Conservation (phyloP, 2,329 filamentous ascomycete species). For the Aspergillus pseudoglaucus region DNA sequence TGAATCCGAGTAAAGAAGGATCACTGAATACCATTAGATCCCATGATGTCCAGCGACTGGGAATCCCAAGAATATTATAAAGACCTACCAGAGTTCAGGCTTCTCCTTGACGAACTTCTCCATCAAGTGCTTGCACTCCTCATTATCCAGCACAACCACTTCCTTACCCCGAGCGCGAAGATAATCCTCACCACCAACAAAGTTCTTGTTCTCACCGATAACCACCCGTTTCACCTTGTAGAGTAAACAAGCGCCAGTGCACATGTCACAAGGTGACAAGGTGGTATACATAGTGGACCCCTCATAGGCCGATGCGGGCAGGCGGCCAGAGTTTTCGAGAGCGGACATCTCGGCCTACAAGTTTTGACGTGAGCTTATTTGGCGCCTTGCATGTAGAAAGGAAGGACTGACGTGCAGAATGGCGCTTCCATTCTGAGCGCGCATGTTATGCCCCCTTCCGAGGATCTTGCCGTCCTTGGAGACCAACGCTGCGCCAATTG, state of each 20-base stretch:
- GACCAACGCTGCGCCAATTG: constrained; percentile 58
- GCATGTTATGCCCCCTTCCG: constrained; percentile 67
- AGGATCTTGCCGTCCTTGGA: constrained; percentile 63
- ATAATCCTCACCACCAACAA: constrained; percentile 66
- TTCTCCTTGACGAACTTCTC: constrained; percentile 64
- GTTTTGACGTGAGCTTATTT: not conserved
- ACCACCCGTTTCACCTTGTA: constrained; percentile 70
- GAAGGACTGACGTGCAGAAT: constrained; percentile 58
- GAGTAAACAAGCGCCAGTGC: constrained; percentile 68
- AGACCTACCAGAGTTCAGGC: constrained; percentile 61
- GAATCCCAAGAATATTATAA: constrained; percentile 3
- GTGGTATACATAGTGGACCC: constrained; percentile 80
- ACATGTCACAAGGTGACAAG: constrained; percentile 75
- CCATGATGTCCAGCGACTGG: not conserved
- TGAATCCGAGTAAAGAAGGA: no score
- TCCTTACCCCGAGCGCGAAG: constrained; percentile 62
- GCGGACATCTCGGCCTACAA: constrained; percentile 66
- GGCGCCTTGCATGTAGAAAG: not conserved
- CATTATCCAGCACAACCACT: constrained; percentile 62
- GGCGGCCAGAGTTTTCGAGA: constrained; percentile 66
- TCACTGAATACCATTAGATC: not conserved
- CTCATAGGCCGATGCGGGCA: constrained; percentile 62
- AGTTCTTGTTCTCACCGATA: constrained; percentile 70
- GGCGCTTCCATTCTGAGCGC: constrained; percentile 64
- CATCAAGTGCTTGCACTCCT: constrained; percentile 63